Conservation (phyloP, 495 filamentous ascomycete species). For the Lentithecium fluviatile region DNA sequence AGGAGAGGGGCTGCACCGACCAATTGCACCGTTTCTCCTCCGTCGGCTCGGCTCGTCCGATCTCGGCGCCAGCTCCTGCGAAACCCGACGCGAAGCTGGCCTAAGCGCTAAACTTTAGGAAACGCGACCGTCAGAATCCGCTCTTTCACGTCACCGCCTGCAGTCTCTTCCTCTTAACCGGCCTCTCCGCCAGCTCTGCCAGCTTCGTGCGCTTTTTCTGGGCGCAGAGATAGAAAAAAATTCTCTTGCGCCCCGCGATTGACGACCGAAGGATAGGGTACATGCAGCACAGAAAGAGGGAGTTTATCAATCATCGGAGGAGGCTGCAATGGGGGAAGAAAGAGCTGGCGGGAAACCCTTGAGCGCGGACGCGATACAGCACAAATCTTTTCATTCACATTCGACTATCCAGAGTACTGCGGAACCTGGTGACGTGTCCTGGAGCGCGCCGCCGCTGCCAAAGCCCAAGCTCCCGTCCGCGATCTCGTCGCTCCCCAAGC, state of each 20-base stretch:
- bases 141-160: neutral
- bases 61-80: neutral
- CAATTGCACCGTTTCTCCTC: too few species aligned
- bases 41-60: neutral
- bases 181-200: too few species aligned
- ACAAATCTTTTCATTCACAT: neutral
- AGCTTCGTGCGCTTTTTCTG: too few species aligned
- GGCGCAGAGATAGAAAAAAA: too few species aligned
- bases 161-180: too few species aligned
- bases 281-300: conserved; percentile 21
- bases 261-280: too few species aligned
- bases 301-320: conserved; percentile 21
- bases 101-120: neutral
- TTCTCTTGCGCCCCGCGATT: too few species aligned
- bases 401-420: neutral
- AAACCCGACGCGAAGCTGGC: too few species aligned
- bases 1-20: too few species aligned
- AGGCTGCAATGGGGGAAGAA: conserved; percentile 25
- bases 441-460: neutral
- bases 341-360: neutral
- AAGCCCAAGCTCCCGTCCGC: neutral
- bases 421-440: neutral
- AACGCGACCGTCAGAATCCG: neutral
- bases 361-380: neutral
- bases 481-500: neutral